phyloP scores from a whole-genome alignment of 129 eudicot genomes.

The Lactuca saligna region DNA sequence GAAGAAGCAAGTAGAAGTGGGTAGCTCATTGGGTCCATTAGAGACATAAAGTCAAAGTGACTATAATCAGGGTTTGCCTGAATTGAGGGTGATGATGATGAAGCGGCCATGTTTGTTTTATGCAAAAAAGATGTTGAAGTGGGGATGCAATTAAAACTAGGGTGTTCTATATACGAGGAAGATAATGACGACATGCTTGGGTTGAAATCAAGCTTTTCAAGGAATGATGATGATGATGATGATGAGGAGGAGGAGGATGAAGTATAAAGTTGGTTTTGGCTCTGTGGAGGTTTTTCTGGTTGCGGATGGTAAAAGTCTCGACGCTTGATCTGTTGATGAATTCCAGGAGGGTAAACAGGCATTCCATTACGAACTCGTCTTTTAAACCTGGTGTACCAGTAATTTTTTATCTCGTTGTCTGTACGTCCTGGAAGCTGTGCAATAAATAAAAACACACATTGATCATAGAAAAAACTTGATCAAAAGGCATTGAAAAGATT shows the following conservation, averaged over 20 bases:
- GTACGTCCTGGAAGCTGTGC: constrained; percentile 65
- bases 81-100: not conserved
- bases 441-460: not conserved
- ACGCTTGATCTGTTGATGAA: not conserved
- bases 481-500: not conserved
- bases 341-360: constrained; percentile 53
- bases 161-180: not conserved
- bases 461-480: not conserved
- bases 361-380: constrained; percentile 48
- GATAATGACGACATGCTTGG: not conserved
- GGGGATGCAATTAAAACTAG: too few relatives aligned
- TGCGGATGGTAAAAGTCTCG: not conserved
- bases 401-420: constrained; percentile 73
- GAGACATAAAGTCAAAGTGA: not conserved
- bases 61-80: not conserved
- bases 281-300: not conserved
- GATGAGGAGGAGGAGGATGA: not conserved
- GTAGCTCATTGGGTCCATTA: not conserved
- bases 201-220: not conserved
- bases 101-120: too few relatives aligned
- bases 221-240: not conserved
- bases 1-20: not conserved
- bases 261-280: not conserved
- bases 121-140: too few relatives aligned
- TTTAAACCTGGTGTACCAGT: constrained; percentile 63